Evolutionary conservation across 306 rosid species (phyloP).

Genomic region (Gastrolobium villosum): DNA sequence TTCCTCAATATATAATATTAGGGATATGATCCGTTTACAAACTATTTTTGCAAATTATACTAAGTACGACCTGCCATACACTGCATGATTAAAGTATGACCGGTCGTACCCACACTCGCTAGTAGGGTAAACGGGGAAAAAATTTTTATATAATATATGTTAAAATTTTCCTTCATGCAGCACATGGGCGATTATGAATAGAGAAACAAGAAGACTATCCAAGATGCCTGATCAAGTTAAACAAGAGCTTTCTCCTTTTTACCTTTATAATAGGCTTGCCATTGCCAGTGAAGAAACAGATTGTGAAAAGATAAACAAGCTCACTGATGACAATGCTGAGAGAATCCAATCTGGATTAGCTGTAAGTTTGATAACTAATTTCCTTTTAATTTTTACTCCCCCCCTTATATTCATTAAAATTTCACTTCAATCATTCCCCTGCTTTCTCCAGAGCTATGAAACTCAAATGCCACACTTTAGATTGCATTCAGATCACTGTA

Average conservation of each 20-base stretch:
- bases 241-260: constrained; percentile 79
- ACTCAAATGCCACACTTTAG: background rate
- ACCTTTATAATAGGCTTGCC: constrained; percentile 63
- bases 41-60: too few relatives aligned
- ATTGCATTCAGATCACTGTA: background rate
- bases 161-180: constrained; percentile 51
- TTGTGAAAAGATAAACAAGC: constrained; percentile 74
- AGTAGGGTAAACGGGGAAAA: too few relatives aligned
- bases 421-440: background rate
- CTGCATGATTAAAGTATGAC: too few relatives aligned
- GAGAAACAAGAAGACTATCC: constrained; percentile 83
- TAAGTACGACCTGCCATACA: too few relatives aligned
- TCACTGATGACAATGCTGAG: constrained; percentile 73
- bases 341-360: constrained; percentile 82
- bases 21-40: too few relatives aligned
- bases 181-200: constrained; percentile 95
- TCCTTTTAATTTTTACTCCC: background rate
- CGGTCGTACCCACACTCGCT: too few relatives aligned
- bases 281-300: constrained; percentile 64
- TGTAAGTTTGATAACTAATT: constrained; percentile 54
- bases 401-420: background rate
- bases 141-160: background rate
- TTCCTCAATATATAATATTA: background rate
- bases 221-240: constrained; percentile 87
- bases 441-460: background rate